Percentiles rank a stretch among this genome's conserved stretches.
These are phyloP conservation scores for Pezicula neosporulosa DNA, from an alignment of 2,329 filamentous ascomycete genomes.

Conservation along the genomic window DNA sequence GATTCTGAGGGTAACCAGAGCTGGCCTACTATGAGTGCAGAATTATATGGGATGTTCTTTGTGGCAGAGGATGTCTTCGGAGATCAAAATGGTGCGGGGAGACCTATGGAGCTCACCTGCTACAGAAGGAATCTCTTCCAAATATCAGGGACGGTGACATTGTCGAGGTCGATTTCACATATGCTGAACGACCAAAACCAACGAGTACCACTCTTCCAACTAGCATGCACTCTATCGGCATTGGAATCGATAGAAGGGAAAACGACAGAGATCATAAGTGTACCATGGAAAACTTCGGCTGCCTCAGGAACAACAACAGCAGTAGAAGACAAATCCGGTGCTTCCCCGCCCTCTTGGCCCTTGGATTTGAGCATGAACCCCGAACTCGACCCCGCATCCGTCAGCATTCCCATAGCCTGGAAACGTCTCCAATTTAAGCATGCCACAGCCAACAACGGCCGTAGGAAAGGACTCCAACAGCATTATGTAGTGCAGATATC, in stretches of 20 bases:
- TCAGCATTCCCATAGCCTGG: constrained; percentile 85
- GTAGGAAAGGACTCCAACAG: constrained; percentile 90
- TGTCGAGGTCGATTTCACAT: constrained; percentile 70
- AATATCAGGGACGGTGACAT: constrained; percentile 80
- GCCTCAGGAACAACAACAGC: constrained; percentile 11
- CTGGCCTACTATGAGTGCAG: constrained; percentile 66
- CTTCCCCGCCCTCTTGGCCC: constrained; percentile 49
- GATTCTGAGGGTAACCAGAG: constrained; percentile 60
- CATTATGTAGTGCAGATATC: constrained; percentile 89
- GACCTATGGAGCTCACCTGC: constrained; percentile 82
- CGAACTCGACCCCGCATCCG: constrained; percentile 74
- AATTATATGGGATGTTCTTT: constrained; percentile 87
- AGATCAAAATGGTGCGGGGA: constrained; percentile 43
- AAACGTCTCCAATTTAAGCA: constrained; percentile 94
- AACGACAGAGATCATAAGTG: constrained; percentile 88
- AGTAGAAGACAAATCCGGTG: constrained; percentile 36
- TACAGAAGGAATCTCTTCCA: constrained; percentile 95
- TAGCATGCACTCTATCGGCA: constrained; percentile 80
- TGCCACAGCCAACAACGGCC: constrained; percentile 92
- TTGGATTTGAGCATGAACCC: constrained; percentile 55
- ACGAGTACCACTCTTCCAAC: constrained; percentile 70
- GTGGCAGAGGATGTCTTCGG: constrained; percentile 78
- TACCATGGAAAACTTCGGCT: constrained; percentile 77
- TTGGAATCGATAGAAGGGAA: constrained; percentile 92
- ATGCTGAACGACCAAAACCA: constrained; percentile 75